A percentile compares a stretch with the other conserved stretches of the same genome.
phyloP scores from a whole-genome alignment of 1,284 basidiomycete species.

The Rhizoctonia solani region DNA sequence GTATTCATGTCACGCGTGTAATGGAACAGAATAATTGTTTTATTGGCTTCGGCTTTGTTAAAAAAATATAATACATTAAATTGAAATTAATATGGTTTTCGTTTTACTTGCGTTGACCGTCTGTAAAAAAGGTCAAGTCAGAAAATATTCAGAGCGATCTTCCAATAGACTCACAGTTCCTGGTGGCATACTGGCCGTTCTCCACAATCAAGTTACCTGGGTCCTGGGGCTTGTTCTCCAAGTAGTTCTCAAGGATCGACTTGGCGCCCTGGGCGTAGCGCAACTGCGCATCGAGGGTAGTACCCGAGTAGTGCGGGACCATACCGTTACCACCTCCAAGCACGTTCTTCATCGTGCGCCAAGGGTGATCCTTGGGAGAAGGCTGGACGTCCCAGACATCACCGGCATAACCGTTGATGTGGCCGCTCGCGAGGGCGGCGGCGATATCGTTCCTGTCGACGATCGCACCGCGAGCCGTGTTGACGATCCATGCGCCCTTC shows the following conservation, averaged over 20 bases:
- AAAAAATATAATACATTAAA: background rate
- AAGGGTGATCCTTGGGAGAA: slow-evolving; percentile 82
- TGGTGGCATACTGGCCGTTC: slow-evolving; percentile 52
- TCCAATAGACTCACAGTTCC: slow-evolving; percentile 43
- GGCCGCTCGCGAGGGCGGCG: slow-evolving; percentile 77
- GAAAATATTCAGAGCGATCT: background rate
- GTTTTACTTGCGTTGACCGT: slow-evolving; percentile 20
- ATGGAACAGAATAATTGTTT: no score
- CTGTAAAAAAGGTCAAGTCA: slow-evolving; percentile 10
- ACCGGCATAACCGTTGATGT: slow-evolving; percentile 69
- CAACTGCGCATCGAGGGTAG: slow-evolving; percentile 88
- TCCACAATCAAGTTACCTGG: slow-evolving; percentile 83
- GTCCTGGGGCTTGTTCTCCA: slow-evolving; percentile 68
- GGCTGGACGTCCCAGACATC: slow-evolving; percentile 83
- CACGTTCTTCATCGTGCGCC: slow-evolving; percentile 82
- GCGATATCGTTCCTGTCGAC: slow-evolving; percentile 83
- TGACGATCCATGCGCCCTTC: slow-evolving; percentile 88
- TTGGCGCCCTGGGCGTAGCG: slow-evolving; percentile 84
- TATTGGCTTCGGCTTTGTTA: background rate
- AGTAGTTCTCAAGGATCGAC: slow-evolving; percentile 81
- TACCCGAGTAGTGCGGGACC: slow-evolving; percentile 81
- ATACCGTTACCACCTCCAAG: slow-evolving; percentile 81
- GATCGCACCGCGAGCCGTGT: slow-evolving; percentile 94
- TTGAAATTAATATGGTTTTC: background rate
- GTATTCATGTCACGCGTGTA: no score